A percentile compares a stretch with the other conserved stretches of the same genome.
These are phyloP conservation scores for Thuidium tamariscinum DNA, from an alignment of 225 moss, liverwort and hornwort genomes.

Conservation along the genomic window DNA sequence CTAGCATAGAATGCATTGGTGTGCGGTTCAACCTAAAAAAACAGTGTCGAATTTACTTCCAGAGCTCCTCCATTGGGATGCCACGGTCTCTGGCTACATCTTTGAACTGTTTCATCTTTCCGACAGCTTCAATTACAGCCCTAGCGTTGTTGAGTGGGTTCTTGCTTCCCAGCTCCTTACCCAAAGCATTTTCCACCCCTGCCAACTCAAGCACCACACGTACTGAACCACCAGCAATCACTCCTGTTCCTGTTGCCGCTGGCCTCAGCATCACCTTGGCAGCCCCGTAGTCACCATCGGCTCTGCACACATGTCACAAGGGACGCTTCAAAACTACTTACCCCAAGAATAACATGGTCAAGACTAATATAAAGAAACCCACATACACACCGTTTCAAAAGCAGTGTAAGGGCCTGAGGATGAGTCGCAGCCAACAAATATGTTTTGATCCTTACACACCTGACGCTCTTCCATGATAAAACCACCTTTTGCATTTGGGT, in stretches of 20 bases:
- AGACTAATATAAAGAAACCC: neutral
- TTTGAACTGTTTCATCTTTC: slow-evolving; percentile 85
- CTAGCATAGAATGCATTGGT: neutral
- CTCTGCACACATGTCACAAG: slow-evolving; percentile 28
- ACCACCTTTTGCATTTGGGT: neutral
- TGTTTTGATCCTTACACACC: neutral
- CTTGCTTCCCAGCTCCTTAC: slow-evolving; percentile 89
- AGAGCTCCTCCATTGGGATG: slow-evolving; percentile 97
- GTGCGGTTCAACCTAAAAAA: slow-evolving; percentile 2
- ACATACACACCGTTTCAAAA: neutral
- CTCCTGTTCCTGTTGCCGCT: slow-evolving; percentile 90
- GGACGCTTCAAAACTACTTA: neutral
- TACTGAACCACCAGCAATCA: slow-evolving; percentile 94
- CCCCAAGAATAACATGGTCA: neutral
- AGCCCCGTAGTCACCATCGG: slow-evolving; percentile 88
- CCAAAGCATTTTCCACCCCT: slow-evolving; percentile 93
- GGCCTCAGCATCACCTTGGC: slow-evolving; percentile 97
- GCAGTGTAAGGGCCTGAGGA: neutral
- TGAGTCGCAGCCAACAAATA: neutral
- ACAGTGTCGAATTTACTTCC: slow-evolving; percentile 44
- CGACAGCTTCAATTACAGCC: slow-evolving; percentile 72
- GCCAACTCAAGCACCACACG: slow-evolving; percentile 89
- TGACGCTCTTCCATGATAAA: neutral
- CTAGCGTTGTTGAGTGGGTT: slow-evolving; percentile 94
- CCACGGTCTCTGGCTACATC: slow-evolving; percentile 84